Evolutionary conservation across 1,284 basidiomycete genomes (phyloP).

Genomic region (Microbotryum saponariae): DNA sequence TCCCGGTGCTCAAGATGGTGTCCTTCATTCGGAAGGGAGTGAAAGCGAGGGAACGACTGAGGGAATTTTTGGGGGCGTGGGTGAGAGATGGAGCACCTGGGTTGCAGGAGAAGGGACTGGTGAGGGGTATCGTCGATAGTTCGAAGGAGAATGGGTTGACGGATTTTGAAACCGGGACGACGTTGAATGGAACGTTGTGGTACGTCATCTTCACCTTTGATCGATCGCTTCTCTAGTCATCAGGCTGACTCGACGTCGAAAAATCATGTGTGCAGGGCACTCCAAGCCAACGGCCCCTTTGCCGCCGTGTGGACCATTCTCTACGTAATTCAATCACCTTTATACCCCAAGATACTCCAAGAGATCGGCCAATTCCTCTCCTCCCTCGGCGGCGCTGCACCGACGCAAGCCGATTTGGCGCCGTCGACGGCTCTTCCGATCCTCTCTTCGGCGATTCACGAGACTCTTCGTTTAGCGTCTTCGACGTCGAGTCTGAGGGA

Average conservation of each 20-base stretch:
- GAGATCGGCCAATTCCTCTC: conserved; percentile 35
- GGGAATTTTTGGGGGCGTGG: conserved; percentile 36
- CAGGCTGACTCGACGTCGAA: background rate
- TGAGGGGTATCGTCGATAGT: conserved; percentile 30
- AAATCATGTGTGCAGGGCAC: conserved; percentile 36
- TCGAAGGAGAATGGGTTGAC: conserved; percentile 31
- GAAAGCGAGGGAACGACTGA: conserved; percentile 32
- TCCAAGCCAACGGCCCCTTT: conserved; percentile 40
- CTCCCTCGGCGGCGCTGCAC: background rate
- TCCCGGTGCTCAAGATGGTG: conserved; percentile 18
- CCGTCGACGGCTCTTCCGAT: conserved; percentile 26
- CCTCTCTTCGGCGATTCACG: conserved; percentile 40
- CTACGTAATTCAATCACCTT: conserved; percentile 35
- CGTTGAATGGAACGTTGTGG: conserved; percentile 3
- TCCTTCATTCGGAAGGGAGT: conserved; percentile 15
- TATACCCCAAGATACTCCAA: conserved; percentile 31
- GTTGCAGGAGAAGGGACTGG: conserved; percentile 22
- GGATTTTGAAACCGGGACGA: conserved; percentile 25
- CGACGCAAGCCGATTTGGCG: conserved; percentile 22
- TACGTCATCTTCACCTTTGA: background rate
- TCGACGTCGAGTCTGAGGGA: conserved; percentile 10
- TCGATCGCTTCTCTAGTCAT: too few species aligned
- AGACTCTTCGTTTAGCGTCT: conserved; percentile 40
- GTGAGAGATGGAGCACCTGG: conserved; percentile 23
- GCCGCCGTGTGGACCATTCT: conserved; percentile 39